Conservation (phyloP, 2,329 filamentous ascomycete species). For the Paecilomyces sp. region DNA sequence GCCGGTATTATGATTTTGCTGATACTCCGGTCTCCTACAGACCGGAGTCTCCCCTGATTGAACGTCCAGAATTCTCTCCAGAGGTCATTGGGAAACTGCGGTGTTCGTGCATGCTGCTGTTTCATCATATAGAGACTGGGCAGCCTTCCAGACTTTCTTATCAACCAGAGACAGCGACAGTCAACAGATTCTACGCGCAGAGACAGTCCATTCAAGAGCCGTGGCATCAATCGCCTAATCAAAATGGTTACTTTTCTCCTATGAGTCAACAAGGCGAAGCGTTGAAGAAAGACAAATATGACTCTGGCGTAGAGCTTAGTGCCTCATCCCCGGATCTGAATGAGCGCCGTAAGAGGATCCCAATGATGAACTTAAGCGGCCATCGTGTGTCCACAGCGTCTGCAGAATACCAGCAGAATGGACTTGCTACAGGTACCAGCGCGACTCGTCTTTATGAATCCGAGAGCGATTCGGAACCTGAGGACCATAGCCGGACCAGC, state of each 20-base stretch:
- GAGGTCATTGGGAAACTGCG: slow-evolving; percentile 28
- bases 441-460: background rate
- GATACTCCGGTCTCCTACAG: slow-evolving; percentile 25
- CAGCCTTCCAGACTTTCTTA: background rate
- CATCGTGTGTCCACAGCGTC: background rate
- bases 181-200: background rate
- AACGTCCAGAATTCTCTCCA: slow-evolving; percentile 24
- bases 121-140: slow-evolving; percentile 22
- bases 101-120: slow-evolving; percentile 26
- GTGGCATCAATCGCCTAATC: background rate
- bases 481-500: background rate
- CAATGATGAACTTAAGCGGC: background rate
- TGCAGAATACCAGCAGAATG: background rate
- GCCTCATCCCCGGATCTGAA: slow-evolving; percentile 12
- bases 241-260: background rate
- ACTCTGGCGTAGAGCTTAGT: slow-evolving; percentile 15
- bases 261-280: background rate
- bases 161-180: background rate
- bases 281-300: slow-evolving; percentile 10
- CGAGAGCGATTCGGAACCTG: background rate
- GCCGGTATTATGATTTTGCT: slow-evolving; percentile 24
- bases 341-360: slow-evolving; percentile 5
- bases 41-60: slow-evolving; percentile 24
- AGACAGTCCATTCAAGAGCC: background rate
- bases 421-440: background rate